Conservation (phyloP, 1,284 basidiomycete genomes). For the Sanghuangporus sanghuang region DNA sequence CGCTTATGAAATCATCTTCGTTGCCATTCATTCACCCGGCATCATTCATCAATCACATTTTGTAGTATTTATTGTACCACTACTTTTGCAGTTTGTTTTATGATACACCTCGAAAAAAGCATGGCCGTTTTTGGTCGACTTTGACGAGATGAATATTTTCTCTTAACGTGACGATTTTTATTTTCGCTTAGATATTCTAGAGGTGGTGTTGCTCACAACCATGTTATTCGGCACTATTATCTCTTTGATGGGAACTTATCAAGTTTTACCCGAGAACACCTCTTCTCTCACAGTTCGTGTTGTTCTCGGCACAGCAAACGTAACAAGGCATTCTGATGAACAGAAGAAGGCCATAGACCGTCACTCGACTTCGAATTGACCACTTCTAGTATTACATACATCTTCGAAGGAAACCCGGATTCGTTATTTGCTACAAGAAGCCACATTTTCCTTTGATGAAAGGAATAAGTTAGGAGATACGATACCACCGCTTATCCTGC, state of each 20-base stretch:
- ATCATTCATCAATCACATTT: no score
- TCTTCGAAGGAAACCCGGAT: no score
- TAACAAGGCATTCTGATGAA: background rate
- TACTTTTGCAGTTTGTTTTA: no score
- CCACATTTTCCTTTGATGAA: background rate
- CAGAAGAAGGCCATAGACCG: no score
- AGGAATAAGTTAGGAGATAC: background rate
- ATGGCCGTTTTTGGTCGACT: no score
- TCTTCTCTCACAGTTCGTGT: background rate
- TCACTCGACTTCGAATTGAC: no score
- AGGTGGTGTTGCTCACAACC: background rate
- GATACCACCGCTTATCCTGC: constrained; percentile 46
- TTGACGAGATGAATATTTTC: background rate
- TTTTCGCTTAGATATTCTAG: background rate
- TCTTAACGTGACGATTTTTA: no score
- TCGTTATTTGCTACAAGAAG: no score
- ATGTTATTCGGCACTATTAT: background rate
- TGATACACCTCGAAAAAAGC: no score
- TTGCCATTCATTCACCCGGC: background rate
- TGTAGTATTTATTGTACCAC: no score
- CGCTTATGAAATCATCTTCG: background rate
- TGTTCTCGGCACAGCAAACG: background rate
- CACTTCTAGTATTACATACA: no score
- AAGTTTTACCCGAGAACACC: background rate
- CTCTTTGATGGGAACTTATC: background rate